Evolutionary conservation across 1,139 yeast genomes (phyloP), one percentile per base, ranked within the genome.

Genomic region (Yamadazyma atlantica): DNA sequence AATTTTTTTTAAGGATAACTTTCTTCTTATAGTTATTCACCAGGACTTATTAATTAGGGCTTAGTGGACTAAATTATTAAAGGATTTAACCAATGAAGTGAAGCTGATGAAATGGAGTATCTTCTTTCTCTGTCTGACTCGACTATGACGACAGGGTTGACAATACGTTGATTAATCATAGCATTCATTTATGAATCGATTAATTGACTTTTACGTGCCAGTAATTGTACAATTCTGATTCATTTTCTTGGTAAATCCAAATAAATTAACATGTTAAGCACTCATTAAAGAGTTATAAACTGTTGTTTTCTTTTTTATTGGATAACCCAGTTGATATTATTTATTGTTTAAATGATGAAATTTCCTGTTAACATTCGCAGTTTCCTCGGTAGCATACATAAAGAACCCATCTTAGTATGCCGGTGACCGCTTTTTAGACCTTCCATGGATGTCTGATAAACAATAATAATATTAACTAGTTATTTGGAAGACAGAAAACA

Each of bases 381-480:
- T 82, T 82, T 82, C 89, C 89, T 77, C 89, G 89, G 89, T 82
- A 83, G 86, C 81, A 70, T 76, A 78, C 88, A 71, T 64, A 66
- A 65, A 66, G 87, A 82, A 82, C 88, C 89, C 85, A 80, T 73
- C 79, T 77, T 73, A 42, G 86, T 80, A 75, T 78, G 81, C 66
- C 87, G 69, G 88, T 83, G 89, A 82, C 90, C 89, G 90, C 72
- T 19, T 62, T 62, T 50, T 54, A 49, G 77, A 71, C 76, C 85
- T 79, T 79, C 84, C 83, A 75, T 75, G 85, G 85, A 79, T 79
- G 85, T 79, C 85, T 62, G 68, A 62, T 58, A 49, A 49, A 50
- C 36, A 35, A 33, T 33, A 17, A 38, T 14, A 9, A 7, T 16
- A 16, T 16, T 16, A 14, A 15, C 16, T 10, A 16, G 30, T 28